Conservation (phyloP, 306 rosid genomes). For the peach (Prunus persica) region DNA sequence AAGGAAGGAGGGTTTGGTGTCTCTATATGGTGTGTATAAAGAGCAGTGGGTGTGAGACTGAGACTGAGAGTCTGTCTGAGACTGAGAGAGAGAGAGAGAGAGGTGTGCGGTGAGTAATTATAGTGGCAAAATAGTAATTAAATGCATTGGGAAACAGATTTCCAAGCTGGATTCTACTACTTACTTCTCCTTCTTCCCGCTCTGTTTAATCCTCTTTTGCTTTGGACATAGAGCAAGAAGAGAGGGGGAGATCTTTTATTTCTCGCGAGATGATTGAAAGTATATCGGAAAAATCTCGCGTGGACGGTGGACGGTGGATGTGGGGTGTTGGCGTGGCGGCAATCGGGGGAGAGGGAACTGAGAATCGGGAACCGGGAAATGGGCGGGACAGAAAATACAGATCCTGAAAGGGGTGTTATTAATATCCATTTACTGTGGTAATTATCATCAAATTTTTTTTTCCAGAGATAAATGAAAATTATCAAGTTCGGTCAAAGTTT, state of each 20-base stretch:
- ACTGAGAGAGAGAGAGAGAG: not conserved
- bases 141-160: constrained; percentile 8
- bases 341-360: not conserved
- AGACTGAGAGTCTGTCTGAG: not conserved
- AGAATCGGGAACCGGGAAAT: not conserved
- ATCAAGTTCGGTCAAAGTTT: too few species aligned
- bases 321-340: not conserved
- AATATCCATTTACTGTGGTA: not conserved
- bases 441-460: too few species aligned
- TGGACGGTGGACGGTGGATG: not conserved
- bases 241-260: not conserved
- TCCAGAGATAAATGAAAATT: too few species aligned
- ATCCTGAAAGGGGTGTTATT: not conserved
- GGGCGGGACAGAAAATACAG: not conserved
- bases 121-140: constrained; percentile 30
- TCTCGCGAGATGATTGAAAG: not conserved
- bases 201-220: too few species aligned
- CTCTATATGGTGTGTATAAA: not conserved
- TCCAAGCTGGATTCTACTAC: not conserved
- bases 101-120: constrained; percentile 11
- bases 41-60: constrained; percentile 1
- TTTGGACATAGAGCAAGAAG: not conserved
- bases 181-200: not conserved
- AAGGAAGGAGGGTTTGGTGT: not conserved
- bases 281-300: not conserved